Evolutionary conservation across 352 stramenopile genomes (phyloP).

Genomic region (Phytophthora multivora): DNA sequence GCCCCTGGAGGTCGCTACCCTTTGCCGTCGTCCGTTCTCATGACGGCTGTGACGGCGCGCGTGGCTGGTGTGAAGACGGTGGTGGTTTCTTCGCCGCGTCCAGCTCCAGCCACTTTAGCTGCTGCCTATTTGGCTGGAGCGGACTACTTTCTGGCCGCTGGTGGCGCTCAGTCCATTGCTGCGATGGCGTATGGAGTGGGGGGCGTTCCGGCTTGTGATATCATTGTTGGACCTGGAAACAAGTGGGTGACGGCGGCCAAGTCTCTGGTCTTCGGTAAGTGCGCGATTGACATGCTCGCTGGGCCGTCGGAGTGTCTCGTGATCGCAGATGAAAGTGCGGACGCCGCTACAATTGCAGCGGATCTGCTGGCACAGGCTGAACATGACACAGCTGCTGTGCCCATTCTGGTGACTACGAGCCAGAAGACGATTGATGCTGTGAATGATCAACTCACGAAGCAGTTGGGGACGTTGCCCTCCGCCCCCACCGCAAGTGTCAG

Average conservation of each 20-base stretch:
- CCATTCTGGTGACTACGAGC: constrained; percentile 95
- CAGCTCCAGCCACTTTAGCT: constrained; percentile 93
- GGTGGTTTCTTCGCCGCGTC: constrained; percentile 94
- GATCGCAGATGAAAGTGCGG: constrained; percentile 93
- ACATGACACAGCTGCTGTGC: constrained; percentile 97
- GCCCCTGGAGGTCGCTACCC: constrained; percentile 97
- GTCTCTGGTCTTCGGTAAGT: constrained; percentile 96
- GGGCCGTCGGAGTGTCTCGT: constrained; percentile 98
- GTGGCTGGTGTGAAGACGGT: constrained; percentile 95
- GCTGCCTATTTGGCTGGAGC: constrained; percentile 94
- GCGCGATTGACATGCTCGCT: constrained; percentile 99
- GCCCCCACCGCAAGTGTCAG: constrained; percentile 68
- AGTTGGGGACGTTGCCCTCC: constrained; percentile 79
- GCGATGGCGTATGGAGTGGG: constrained; percentile 96
- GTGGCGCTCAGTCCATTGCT: constrained; percentile 90
- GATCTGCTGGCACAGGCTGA: constrained; percentile 91
- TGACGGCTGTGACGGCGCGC: constrained; percentile 96
- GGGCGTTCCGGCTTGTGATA: constrained; percentile 93
- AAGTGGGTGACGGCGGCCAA: constrained; percentile 99
- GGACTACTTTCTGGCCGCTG: constrained; percentile 86
- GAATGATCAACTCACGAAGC: constrained; percentile 81
- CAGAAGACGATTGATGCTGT: constrained; percentile 89
- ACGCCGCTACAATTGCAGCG: constrained; percentile 68
- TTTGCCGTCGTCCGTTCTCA: constrained; percentile 97
- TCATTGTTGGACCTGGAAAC: constrained; percentile 99